phyloP scores from a whole-genome alignment of 192 early-diverging fungal species.

The Linnemannia zychae region DNA sequence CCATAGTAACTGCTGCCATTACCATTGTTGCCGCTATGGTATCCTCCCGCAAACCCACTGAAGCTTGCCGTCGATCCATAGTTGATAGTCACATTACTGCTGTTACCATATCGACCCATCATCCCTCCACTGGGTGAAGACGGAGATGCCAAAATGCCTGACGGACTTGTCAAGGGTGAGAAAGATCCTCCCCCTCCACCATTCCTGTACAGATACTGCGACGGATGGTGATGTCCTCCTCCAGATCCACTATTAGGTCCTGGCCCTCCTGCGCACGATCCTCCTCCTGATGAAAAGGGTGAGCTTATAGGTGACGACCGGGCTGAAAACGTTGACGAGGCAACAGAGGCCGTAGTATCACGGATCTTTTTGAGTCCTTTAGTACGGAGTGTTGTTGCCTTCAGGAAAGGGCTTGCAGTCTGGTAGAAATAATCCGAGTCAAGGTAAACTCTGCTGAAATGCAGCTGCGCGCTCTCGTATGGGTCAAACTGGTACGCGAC shows the following conservation, averaged over 20 bases:
- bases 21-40: background rate
- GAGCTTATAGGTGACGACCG: background rate
- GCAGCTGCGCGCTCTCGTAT: slow-evolving; percentile 42
- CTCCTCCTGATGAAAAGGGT: background rate
- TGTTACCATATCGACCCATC: slow-evolving; percentile 6
- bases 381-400: slow-evolving; percentile 6
- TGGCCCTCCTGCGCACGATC: background rate
- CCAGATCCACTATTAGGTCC: background rate
- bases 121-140: slow-evolving; percentile 10
- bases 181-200: background rate
- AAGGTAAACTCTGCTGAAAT: slow-evolving; percentile 35
- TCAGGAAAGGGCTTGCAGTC: slow-evolving; percentile 3
- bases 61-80: background rate
- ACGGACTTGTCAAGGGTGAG: slow-evolving; percentile 25
- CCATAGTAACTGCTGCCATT: background rate
- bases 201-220: background rate
- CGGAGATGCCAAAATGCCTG: slow-evolving; percentile 2
- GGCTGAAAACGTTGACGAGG: background rate
- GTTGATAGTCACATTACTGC: background rate
- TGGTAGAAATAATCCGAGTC: slow-evolving; percentile 37
- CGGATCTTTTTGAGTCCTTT: slow-evolving; percentile 32
- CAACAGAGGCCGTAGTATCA: background rate
- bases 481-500: slow-evolving; percentile 34
- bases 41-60: background rate
- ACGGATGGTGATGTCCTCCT: background rate